These are phyloP conservation scores for Suillus spraguei DNA, from an alignment of 768 basidiomycete genomes.

Conservation along the genomic window DNA sequence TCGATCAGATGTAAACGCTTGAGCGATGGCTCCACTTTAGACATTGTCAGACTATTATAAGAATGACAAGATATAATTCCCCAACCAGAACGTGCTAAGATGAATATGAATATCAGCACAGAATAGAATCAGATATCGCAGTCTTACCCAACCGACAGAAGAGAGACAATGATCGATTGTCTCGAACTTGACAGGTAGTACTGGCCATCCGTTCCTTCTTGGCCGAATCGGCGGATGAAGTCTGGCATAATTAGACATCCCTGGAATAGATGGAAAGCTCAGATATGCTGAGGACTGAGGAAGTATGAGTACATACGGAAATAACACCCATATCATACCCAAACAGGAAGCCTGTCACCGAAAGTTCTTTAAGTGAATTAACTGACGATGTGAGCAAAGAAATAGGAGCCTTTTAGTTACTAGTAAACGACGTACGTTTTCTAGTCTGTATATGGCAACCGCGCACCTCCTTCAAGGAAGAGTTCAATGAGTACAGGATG, in stretches of 20 bases:
- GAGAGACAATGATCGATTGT: constrained; percentile 78
- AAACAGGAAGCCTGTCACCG: constrained; percentile 57
- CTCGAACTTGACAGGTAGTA: constrained; percentile 59
- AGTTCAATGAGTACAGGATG: constrained; percentile 1
- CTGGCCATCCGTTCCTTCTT: constrained; percentile 47
- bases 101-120: constrained; percentile 3
- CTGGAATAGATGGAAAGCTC: constrained; percentile 30
- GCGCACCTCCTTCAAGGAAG: constrained; percentile 25
- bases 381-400: not conserved
- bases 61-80: not conserved
- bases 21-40: constrained; percentile 60
- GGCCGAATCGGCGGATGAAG: constrained; percentile 71
- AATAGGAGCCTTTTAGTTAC: constrained; percentile 6
- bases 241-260: constrained; percentile 83
- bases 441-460: not conserved
- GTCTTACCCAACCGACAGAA: constrained; percentile 69
- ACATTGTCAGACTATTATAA: constrained; percentile 9
- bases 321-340: constrained; percentile 82
- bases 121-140: not conserved
- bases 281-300: constrained; percentile 1
- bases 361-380: not conserved
- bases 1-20: constrained; percentile 75
- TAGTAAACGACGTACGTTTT: constrained; percentile 5
- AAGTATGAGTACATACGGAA: constrained; percentile 45
- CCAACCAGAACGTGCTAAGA: constrained; percentile 54